Base-by-base conservation (phyloP, 495 filamentous ascomycete species). In the Hypoxylon trugodes region DNA sequence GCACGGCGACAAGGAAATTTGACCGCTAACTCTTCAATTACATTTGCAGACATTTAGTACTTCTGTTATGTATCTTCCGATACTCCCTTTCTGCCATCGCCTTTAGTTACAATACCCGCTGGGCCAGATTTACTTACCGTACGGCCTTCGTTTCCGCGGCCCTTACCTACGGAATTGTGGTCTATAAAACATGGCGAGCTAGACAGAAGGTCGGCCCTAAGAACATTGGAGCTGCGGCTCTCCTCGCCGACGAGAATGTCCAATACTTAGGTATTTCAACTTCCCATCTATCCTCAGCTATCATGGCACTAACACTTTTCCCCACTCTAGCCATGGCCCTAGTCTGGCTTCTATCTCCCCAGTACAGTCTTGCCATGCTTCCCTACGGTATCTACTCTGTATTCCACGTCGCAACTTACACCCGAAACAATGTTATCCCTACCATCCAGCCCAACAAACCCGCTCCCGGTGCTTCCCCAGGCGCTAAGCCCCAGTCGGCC, bases 381-480 rank as follows among this genome's bases (percentile, higher is more conserved):
- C 95, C 95, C 2, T 98, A 96, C 79, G 89, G 88, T 61, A 92
- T 98, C 72, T 98, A 98, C 83, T 97, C 93, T 62, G 79, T 97
- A 77, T 98, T 98, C 87, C 95, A 98, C 79, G 91, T 98, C 58
- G 87, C 92, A 22, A 97, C 95, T 22, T 91, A 92, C 73, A 82
- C 87, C 52, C 87, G 89, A 65, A 79, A 81, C 57, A 91, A 87
- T 75, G 73, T 91, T 42, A 86, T 91, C 61, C 87, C 89, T 36
- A 87, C 86, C 49, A 48, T 91, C 49, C 66, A 77, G 21, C 79
- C 84, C n/a, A 76, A 76, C 36, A 71, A 77, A 55, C 63, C 78
- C 19, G 73, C 83, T 10, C 70, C 79, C 7, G 81, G 78, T 28
- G 75, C 84, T 26, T 84, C 86, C 46, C 86, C 89, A n/a, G 72